Evolutionary conservation across 306 rosid species (phyloP), one percentile per base, ranked within the genome.

Genomic region (Quercus alba): DNA sequence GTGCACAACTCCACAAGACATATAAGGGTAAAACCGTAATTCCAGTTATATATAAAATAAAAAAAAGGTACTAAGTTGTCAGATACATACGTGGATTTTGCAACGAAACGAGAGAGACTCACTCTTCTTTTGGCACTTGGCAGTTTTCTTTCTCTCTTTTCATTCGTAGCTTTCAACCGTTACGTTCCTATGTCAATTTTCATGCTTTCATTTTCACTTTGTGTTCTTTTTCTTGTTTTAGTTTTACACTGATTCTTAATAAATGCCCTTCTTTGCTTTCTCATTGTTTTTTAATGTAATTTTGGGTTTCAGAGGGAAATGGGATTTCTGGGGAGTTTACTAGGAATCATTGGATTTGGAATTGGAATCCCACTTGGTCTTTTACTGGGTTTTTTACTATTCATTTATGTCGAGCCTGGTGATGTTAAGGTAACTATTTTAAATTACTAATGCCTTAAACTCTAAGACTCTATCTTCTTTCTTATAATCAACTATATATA

Each of bases 301-400:
- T 61, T 59, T 71, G 73, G 73, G 20, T 6, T 12, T 20, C 20
- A 18, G 20, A 62, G 69, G n/a, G 28, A 31, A 31, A 71, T 51
- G 85, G 56, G 61, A 72, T 70, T 81, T 11, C 23, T 70, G 2
- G 25, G 17, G 57, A 19, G 49, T 38, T 49, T 77, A 56, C 76
- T 76, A 15, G 81, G 71, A 38, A 51, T 84, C 31, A 12, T 66
- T 38, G 83, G 84, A 4, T 71, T 84, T 76, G 83, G 58, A 25
- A 75, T 83, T 62, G 83, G 81, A 3, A 63, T 80, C 59, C 81
- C 81, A 4, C 25, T 64, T 6, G 84, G 84, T 28, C 55, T 84
- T 26, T 19, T 80, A 12, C 20, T 76, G 72, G 84, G 78, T 44
- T 56, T 75, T 67, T 73, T 80, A 73, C 38, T 75, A 23, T 68